Conservation (phyloP, 306 rosid genomes). For the Gillenia trifoliata region DNA sequence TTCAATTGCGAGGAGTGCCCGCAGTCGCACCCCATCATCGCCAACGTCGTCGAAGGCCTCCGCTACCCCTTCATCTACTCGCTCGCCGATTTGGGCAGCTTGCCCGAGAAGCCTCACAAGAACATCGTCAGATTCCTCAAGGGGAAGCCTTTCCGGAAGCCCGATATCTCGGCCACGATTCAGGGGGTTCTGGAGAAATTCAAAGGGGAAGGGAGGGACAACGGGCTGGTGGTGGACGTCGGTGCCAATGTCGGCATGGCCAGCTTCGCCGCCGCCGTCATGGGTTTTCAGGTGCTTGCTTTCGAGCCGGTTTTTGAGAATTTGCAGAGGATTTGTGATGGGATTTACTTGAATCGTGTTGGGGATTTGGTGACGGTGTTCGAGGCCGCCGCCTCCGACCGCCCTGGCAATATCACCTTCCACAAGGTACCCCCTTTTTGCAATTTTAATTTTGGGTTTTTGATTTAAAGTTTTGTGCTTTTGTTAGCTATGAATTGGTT, state of each 20-base stretch:
- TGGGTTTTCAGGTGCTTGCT: constrained; percentile 79
- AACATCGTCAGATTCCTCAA: constrained; percentile 72
- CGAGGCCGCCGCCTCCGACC: constrained; percentile 83
- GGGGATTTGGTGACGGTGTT: constrained; percentile 75
- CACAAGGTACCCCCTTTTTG: constrained; percentile 58
- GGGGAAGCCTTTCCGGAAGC: constrained; percentile 77
- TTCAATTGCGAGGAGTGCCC: constrained; percentile 71
- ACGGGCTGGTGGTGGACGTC: constrained; percentile 78
- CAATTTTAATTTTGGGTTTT: neutral
- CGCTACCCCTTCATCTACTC: constrained; percentile 75
- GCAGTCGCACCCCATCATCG: constrained; percentile 73
- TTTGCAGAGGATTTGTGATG: constrained; percentile 92
- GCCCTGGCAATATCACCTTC: constrained; percentile 70
- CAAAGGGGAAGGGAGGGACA: constrained; percentile 36
- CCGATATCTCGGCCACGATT: constrained; percentile 75
- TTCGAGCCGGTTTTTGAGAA: constrained; percentile 94
- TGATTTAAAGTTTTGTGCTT: neutral
- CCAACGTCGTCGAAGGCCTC: constrained; percentile 80
- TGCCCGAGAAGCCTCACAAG: constrained; percentile 95
- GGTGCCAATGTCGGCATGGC: constrained; percentile 98
- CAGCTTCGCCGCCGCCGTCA: constrained; percentile 82
- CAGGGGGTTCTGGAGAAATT: constrained; percentile 67
- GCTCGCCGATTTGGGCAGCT: constrained; percentile 72
- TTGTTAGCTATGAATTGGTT: neutral
- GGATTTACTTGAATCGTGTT: constrained; percentile 76